phyloP scores from a whole-genome alignment of 2,329 filamentous ascomycete species.

The Xylaria sp. region DNA sequence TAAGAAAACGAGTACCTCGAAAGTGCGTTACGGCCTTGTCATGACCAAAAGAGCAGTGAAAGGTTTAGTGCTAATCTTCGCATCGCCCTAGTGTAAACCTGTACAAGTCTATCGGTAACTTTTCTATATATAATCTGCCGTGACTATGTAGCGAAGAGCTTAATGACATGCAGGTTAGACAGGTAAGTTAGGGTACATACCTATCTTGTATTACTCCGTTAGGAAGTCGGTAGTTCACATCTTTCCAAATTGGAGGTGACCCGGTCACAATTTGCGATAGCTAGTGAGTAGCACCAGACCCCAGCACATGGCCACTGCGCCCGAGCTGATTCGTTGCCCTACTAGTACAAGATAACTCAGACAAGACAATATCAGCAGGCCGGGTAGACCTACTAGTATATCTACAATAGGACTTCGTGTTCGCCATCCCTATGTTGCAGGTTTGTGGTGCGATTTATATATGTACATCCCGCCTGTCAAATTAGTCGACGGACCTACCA shows the following conservation, averaged over 20 bases:
- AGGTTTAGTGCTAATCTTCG: no score
- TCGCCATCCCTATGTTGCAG: slow-evolving; percentile 1
- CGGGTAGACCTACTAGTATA: background rate
- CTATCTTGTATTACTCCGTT: background rate
- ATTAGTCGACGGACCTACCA: slow-evolving; percentile 31
- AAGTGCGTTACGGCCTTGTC: no score
- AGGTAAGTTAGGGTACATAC: background rate
- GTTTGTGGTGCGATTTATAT: slow-evolving; percentile 12
- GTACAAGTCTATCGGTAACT: background rate
- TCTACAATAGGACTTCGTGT: background rate
- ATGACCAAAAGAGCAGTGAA: no score
- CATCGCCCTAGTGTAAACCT: background rate
- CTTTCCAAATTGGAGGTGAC: slow-evolving; percentile 13
- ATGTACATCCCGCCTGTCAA: slow-evolving; percentile 1
- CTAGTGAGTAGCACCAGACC: slow-evolving; percentile 22
- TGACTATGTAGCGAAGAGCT: slow-evolving; percentile 19
- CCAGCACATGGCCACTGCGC: slow-evolving; percentile 33
- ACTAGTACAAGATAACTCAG: slow-evolving; percentile 9
- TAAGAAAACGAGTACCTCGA: no score
- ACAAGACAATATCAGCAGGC: slow-evolving; percentile 3
- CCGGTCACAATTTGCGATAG: background rate
- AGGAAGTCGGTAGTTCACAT: background rate
- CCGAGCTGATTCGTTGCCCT: slow-evolving; percentile 32
- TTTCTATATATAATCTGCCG: slow-evolving; percentile 6
- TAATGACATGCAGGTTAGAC: slow-evolving; percentile 33